These are phyloP conservation scores for Yamadazyma sp. DNA, from an alignment of 1,139 yeast species.

Conservation along the genomic window DNA sequence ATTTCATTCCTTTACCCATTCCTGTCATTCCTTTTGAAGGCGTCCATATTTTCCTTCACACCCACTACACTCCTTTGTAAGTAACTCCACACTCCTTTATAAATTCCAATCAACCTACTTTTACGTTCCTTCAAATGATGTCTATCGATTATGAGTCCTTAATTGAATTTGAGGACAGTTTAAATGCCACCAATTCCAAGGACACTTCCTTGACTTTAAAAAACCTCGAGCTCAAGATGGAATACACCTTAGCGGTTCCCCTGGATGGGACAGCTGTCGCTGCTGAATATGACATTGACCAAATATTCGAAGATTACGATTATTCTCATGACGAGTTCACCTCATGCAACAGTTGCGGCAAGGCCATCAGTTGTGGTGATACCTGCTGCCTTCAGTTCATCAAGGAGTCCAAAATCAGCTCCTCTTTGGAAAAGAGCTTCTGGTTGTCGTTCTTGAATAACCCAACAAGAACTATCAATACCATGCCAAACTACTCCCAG, in stretches of 20 bases:
- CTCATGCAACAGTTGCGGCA: conserved; percentile 28
- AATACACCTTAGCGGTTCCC: conserved; percentile 15
- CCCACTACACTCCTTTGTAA: conserved; percentile 4
- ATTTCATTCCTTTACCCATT: background rate
- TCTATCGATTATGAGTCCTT: conserved; percentile 34
- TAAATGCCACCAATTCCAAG: conserved; percentile 22
- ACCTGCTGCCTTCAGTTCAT: conserved; percentile 13
- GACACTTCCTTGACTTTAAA: conserved; percentile 26
- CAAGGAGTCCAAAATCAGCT: conserved; percentile 16
- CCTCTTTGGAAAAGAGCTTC: conserved; percentile 38
- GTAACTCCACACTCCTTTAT: background rate
- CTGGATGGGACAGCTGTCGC: conserved; percentile 6
- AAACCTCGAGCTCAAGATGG: conserved; percentile 36
- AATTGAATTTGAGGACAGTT: conserved; percentile 45
- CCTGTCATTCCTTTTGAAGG: conserved; percentile 1
- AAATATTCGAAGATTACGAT: conserved; percentile 23
- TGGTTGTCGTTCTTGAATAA: conserved; percentile 49
- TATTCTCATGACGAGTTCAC: conserved; percentile 36
- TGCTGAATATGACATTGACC: conserved; percentile 10
- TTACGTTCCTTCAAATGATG: conserved; percentile 1
- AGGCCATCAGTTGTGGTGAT: conserved; percentile 7
- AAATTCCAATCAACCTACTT: too few relatives aligned
- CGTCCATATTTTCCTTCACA: background rate
- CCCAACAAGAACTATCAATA: conserved; percentile 46
- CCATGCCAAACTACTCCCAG: conserved; percentile 49